Evolutionary conservation across 805 yeast genomes (phyloP).

Genomic region (Candida coquimbonensis): DNA sequence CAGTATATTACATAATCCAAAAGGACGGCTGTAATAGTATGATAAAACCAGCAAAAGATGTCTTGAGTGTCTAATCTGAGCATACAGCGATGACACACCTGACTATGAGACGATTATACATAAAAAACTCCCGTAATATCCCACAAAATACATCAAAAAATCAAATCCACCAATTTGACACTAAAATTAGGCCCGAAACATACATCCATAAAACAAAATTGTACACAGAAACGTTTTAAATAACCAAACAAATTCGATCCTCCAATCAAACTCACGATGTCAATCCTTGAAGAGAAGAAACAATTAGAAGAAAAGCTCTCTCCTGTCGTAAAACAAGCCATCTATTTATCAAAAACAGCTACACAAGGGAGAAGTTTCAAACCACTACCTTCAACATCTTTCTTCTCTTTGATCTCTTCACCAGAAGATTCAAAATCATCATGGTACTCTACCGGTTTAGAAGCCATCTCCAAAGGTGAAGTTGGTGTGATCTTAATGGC

Average conservation of each 20-base stretch:
- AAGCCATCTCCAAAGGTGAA: slow-evolving; percentile 59
- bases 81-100: too few relatives aligned
- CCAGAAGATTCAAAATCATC: slow-evolving; percentile 17
- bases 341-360: slow-evolving; percentile 28
- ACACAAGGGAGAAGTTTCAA: slow-evolving; percentile 27
- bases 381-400: slow-evolving; percentile 47
- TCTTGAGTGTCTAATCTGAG: too few relatives aligned
- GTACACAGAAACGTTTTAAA: not conserved
- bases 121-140: too few relatives aligned
- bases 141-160: too few relatives aligned
- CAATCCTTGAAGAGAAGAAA: slow-evolving; percentile 9
- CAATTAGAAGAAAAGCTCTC: slow-evolving; percentile 18
- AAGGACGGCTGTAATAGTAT: too few relatives aligned
- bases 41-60: too few relatives aligned
- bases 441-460: slow-evolving; percentile 43
- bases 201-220: not conserved
- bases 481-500: slow-evolving; percentile 93
- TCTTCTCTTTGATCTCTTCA: slow-evolving; percentile 35
- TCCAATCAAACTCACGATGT: slow-evolving; percentile 1
- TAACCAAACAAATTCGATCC: not conserved
- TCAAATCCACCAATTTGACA: not conserved
- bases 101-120: too few relatives aligned
- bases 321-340: slow-evolving; percentile 31
- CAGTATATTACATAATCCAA: too few relatives aligned
- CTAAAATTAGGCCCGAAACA: not conserved